Evolutionary conservation across 2,329 filamentous ascomycete genomes (phyloP).

Genomic region (Hawksworthiomyces lignivorus): DNA sequence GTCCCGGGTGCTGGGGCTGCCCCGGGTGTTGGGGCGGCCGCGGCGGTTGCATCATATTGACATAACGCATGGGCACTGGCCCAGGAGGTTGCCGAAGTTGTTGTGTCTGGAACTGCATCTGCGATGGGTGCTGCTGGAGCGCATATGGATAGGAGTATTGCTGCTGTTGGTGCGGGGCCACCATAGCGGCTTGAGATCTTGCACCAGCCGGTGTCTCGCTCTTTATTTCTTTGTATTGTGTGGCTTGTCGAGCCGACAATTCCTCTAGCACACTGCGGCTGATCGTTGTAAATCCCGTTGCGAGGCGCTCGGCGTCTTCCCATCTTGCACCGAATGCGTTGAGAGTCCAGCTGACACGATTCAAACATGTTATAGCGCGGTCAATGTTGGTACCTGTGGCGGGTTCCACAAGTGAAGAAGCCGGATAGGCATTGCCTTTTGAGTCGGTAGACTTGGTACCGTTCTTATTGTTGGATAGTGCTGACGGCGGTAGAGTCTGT

Average conservation of each 20-base stretch:
- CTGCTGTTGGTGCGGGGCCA: background rate
- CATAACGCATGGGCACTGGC: slow-evolving; percentile 1
- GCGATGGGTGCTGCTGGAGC: background rate
- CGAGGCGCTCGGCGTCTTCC: slow-evolving; percentile 48
- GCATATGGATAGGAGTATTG: slow-evolving; percentile 4
- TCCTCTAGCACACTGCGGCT: slow-evolving; percentile 37
- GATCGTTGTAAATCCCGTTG: slow-evolving; percentile 43
- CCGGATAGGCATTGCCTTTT: slow-evolving; percentile 16
- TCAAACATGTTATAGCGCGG: slow-evolving; percentile 47
- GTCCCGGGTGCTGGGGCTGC: too few species aligned
- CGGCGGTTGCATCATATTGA: slow-evolving; percentile 5
- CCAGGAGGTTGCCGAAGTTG: slow-evolving; percentile 5
- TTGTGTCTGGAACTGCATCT: slow-evolving; percentile 10
- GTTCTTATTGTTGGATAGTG: background rate
- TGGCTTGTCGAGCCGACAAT: slow-evolving; percentile 31
- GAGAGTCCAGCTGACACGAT: slow-evolving; percentile 45
- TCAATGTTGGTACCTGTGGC: slow-evolving; percentile 40
- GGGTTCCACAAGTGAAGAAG: background rate
- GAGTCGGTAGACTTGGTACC: background rate
- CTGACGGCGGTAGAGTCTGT: slow-evolving; percentile 2
- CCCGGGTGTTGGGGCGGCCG: too few species aligned
- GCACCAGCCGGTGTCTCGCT: background rate
- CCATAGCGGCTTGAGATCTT: background rate
- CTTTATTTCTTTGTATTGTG: slow-evolving; percentile 22
- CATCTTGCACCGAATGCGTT: slow-evolving; percentile 52